These are phyloP conservation scores for Trichoderma polysporum DNA, from an alignment of 2,329 filamentous ascomycete species.

Conservation along the genomic window DNA sequence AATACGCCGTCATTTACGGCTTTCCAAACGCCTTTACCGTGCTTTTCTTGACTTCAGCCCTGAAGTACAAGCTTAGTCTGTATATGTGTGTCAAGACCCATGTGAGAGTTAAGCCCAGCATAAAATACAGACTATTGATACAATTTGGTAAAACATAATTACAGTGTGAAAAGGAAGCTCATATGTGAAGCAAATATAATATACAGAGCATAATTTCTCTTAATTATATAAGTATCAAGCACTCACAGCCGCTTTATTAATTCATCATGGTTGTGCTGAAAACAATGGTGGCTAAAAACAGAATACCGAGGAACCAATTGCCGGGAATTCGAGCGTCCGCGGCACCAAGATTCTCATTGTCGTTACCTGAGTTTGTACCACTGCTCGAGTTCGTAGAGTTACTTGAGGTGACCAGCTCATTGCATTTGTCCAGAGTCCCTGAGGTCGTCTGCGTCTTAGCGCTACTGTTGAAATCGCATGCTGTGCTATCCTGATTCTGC, in stretches of 20 bases:
- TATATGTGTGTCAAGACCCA: no score
- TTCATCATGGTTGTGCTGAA: not conserved
- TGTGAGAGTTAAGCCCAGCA: no score
- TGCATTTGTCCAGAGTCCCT: not conserved
- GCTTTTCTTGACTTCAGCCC: no score
- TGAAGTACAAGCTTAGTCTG: no score
- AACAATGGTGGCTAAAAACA: not conserved
- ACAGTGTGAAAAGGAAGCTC: not conserved
- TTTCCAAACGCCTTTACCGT: no score
- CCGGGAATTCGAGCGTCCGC: not conserved
- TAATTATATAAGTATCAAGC: not conserved
- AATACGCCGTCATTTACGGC: no score
- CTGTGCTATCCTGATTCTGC: not conserved
- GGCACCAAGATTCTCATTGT: not conserved
- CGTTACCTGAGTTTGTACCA: not conserved
- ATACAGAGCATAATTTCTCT: not conserved
- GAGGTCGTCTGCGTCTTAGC: conserved; percentile 1
- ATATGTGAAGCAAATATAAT: not conserved
- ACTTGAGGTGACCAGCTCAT: not conserved
- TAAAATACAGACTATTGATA: not conserved
- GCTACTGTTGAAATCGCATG: not conserved
- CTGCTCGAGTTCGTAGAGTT: not conserved
- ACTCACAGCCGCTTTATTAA: not conserved
- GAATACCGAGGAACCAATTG: not conserved
- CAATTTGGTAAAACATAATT: not conserved